Percentiles rank a stretch among this genome's conserved stretches.
These are phyloP conservation scores for Dothideomycetidae sp. DNA, from an alignment of 2,329 filamentous ascomycete species.

Conservation along the genomic window DNA sequence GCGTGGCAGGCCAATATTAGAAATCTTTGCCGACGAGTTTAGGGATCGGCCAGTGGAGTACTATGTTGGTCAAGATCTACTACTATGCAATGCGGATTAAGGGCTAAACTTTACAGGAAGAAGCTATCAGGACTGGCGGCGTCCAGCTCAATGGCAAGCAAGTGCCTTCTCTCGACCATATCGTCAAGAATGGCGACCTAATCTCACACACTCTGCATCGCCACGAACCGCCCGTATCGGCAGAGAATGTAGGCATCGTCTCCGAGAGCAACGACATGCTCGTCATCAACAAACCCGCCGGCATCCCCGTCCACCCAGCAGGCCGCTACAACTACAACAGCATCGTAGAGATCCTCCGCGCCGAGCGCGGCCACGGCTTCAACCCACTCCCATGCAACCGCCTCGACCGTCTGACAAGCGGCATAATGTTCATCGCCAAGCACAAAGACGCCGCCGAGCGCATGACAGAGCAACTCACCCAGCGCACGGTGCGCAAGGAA, in stretches of 20 bases:
- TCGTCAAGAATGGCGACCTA: slow-evolving; percentile 76
- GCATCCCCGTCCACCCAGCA: slow-evolving; percentile 87
- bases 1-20: slow-evolving; percentile 65
- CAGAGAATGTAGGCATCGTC: slow-evolving; percentile 63
- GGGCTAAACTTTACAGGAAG: slow-evolving; percentile 32
- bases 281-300: slow-evolving; percentile 92
- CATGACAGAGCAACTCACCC: slow-evolving; percentile 61
- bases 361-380: slow-evolving; percentile 48
- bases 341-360: slow-evolving; percentile 81
- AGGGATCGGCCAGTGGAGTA: slow-evolving; percentile 75
- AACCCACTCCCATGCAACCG: slow-evolving; percentile 69
- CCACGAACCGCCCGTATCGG: slow-evolving; percentile 86
- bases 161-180: slow-evolving; percentile 49
- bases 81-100: background rate
- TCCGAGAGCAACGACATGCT: slow-evolving; percentile 89
- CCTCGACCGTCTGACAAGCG: slow-evolving; percentile 85
- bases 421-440: slow-evolving; percentile 97
- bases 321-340: slow-evolving; percentile 95
- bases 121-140: slow-evolving; percentile 64
- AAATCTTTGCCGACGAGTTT: slow-evolving; percentile 86
- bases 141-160: slow-evolving; percentile 67
- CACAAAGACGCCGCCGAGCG: slow-evolving; percentile 63
- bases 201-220: slow-evolving; percentile 89
- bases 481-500: slow-evolving; percentile 79
- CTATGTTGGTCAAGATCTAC: slow-evolving; percentile 44